These are phyloP conservation scores for Cryptosporidium ubiquitum DNA, from an alignment of 169 alveolate species.

Conservation along the genomic window DNA sequence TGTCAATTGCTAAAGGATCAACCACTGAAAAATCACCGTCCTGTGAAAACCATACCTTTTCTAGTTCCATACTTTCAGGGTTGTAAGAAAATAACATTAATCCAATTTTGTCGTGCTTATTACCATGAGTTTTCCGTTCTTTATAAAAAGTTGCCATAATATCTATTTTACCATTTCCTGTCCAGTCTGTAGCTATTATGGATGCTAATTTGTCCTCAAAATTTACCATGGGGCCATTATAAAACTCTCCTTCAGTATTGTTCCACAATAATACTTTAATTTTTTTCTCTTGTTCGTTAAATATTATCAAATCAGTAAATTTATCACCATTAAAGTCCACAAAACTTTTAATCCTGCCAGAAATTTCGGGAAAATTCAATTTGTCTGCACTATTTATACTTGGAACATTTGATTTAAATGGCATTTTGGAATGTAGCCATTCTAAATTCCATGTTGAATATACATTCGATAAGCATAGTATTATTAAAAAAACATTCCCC, in stretches of 20 bases:
- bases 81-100: constrained; percentile 3
- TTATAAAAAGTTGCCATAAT: constrained; percentile 13
- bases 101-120: neutral
- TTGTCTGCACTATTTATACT: neutral
- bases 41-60: constrained; percentile 26
- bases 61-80: constrained; percentile 24
- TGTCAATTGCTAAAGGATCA: constrained; percentile 84
- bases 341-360: constrained; percentile 45
- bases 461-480: constrained; percentile 10
- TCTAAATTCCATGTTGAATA: constrained; percentile 50
- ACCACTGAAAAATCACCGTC: constrained; percentile 78
- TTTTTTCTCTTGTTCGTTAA: neutral
- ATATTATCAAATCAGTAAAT: constrained; percentile 31
- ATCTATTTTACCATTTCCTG: constrained; percentile 42
- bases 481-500: constrained; percentile 4
- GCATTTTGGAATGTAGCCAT: constrained; percentile 18
- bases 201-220: constrained; percentile 22
- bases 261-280: constrained; percentile 37
- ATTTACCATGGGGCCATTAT: neutral
- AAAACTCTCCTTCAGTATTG: constrained; percentile 18
- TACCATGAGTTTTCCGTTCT: neutral
- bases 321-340: constrained; percentile 51
- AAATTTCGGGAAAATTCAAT: neutral
- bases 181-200: constrained; percentile 41
- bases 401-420: constrained; percentile 10